phyloP scores from a whole-genome alignment of 805 yeast species.

The Schizosaccharomyces cryophilus region DNA sequence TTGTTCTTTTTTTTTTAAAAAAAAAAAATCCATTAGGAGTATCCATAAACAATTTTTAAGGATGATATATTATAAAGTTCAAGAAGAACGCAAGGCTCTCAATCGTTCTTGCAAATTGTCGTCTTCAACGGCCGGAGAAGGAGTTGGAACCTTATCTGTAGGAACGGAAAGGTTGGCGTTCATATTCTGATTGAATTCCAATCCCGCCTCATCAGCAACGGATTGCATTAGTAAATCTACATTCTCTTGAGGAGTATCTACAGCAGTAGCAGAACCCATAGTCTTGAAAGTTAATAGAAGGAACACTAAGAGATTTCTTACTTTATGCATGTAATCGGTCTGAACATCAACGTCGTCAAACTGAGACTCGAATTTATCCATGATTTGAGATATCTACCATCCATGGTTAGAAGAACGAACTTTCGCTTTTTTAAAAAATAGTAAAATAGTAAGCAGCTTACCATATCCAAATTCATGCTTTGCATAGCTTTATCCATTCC shows the following conservation, averaged over 20 bases:
- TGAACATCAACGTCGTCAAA: conserved; percentile 90
- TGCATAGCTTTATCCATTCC: conserved; percentile 95
- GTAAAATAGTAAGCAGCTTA: neutral
- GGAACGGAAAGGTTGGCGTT: conserved; percentile 8
- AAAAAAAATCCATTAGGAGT: no score
- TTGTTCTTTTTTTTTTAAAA: no score
- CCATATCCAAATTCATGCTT: conserved; percentile 74
- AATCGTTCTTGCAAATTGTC: neutral
- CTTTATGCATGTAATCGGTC: conserved; percentile 68
- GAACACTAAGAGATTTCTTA: neutral
- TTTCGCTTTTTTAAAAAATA: neutral
- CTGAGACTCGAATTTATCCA: conserved; percentile 92
- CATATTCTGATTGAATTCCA: conserved; percentile 70
- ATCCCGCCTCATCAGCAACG: conserved; percentile 92
- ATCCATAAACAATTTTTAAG: no score
- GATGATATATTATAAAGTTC: no score
- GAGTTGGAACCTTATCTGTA: neutral
- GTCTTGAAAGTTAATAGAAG: conserved; percentile 17
- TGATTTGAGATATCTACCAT: conserved; percentile 47
- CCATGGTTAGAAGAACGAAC: neutral
- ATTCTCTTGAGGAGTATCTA: conserved; percentile 80
- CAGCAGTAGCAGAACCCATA: conserved; percentile 67
- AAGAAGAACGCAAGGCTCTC: neutral
- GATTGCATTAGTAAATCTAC: conserved; percentile 75
- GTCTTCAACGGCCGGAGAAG: neutral